Evolutionary conservation across 208 protist species (phyloP), one percentile per base, ranked within the genome.

Genomic region (Leishmania gerbilli): DNA sequence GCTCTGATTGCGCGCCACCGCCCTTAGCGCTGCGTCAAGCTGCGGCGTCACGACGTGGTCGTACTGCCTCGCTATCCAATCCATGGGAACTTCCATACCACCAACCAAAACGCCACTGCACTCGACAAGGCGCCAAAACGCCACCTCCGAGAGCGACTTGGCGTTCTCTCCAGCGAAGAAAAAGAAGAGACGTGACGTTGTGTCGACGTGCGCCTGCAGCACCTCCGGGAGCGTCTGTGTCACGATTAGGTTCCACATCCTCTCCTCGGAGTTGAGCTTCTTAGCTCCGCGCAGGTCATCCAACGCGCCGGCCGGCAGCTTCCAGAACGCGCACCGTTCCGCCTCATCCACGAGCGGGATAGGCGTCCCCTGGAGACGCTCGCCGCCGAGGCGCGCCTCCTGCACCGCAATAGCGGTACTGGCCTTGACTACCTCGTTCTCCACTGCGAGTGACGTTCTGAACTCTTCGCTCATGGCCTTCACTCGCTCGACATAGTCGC

Each of bases 121-220:
- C 76, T 95, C 92, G 2, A 91, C 86, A 72, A 97, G 95, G 37
- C 91, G 83, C 94, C 94, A 97, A 85, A 96, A 96, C 72, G 86
- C 83, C 47, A 91, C 88, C 79, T 97, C 94, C 47, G 86, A 83
- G 87, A 97, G 86, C 34, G 82, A 76, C 58, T 81, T 83, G 5
- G 90, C 84, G 78, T 90, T 88, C 31, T 87, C 87, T 27, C 92
- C 91, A 40, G 92, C 94, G 72, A 90, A 95, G 71, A 83, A 74
- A 81, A 91, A 92, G 80, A 96, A 97, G 75, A 95, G 69, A 7
- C 90, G 85, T 5, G 88, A 87, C 45, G 90, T 86, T 11, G 83
- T 82, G 56, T 79, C 72, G 34, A 89, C 85, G 72, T 90, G 64
- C 45, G 91, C 84, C 80, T 84, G 82, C 79, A 97, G 85, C 56